Evolutionary conservation across 345 rosid genomes (phyloP), one percentile per base, ranked within the genome.

Genomic region (Sapria himalayana): DNA sequence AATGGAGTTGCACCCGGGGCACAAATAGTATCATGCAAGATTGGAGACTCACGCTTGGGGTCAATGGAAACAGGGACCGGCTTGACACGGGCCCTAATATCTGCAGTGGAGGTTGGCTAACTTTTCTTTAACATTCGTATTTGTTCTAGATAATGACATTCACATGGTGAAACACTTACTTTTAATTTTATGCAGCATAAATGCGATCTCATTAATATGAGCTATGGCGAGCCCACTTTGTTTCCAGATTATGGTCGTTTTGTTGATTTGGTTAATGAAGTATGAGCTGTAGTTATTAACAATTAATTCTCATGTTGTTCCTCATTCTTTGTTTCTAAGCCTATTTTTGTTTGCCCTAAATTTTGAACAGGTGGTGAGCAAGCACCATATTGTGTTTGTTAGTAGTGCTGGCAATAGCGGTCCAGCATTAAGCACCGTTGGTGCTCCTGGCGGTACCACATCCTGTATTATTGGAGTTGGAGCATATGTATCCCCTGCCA

Each of bases 341-440:
- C 19, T 36, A 39, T 32, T 8, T 27, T 40, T 39, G 15, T 25
- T 49, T 40, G 29, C 37, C 54, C 36, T 64, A 45, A 27, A 46
- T 60, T 21, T 64, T n/a, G n/a, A n/a, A n/a, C n/a, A 89, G 98
- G 95, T 66, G 41, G 95, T 89, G 53, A 67, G 84, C 63, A 75
- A 89, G 65, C 81, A 76, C 56, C 77, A 78, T 34, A 31, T 89
- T 45, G 62, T 84, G 62, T 84, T 79, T 58, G 79, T 89, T 37
- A 89, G 99, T 44, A 84, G 99, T 64, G 99, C 93, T 62, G 99
- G 99, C 41, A 82, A 89, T 66, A 84, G 76, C 50, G 99, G 99
- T 57, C 95, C 95, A 41, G 95, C 86, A 65, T 58, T 89, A 58
- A 80, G 67, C 52, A 89, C 92, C 25, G 93, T 89, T 42, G 95